Percentiles rank a stretch among this genome's conserved stretches.
phyloP scores from a whole-genome alignment of 2,329 filamentous ascomycete genomes.

The Stagonosporopsis cucurbitacearum region DNA sequence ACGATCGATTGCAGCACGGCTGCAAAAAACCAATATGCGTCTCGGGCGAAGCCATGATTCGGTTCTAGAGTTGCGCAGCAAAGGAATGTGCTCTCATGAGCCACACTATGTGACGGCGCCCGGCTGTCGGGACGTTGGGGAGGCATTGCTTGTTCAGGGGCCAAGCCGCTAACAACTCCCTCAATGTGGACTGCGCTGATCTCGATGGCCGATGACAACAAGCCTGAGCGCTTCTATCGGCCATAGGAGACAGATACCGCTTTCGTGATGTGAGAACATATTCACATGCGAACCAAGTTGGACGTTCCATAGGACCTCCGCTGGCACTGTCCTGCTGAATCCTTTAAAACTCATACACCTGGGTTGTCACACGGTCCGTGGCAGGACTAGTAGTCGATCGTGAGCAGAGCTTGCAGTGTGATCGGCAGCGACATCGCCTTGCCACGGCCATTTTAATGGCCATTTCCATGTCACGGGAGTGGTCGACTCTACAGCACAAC shows the following conservation, averaged over 20 bases:
- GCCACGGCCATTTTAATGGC: no score
- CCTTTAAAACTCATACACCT: not conserved
- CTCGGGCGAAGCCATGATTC: no score
- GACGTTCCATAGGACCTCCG: not conserved
- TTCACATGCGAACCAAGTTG: not conserved
- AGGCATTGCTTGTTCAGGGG: conserved; percentile 2
- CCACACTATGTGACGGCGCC: not conserved
- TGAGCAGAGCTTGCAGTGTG: not conserved
- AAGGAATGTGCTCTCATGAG: not conserved
- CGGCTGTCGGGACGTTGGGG: conserved; percentile 6
- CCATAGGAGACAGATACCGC: not conserved
- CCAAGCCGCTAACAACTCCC: conserved; percentile 4
- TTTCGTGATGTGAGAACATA: not conserved
- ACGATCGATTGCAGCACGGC: not conserved
- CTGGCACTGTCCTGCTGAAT: not conserved
- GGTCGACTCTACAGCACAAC: not conserved
- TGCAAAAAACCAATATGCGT: not conserved
- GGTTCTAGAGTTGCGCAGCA: not conserved
- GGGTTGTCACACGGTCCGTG: not conserved
- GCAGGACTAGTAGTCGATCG: not conserved
- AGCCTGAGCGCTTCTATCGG: not conserved
- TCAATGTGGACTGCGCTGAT: conserved; percentile 4
- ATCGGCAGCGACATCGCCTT: conserved; percentile 1
- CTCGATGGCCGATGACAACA: not conserved
- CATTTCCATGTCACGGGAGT: conserved; percentile 7